Evolutionary conservation across 2,329 filamentous ascomycete species (phyloP), one percentile per base, ranked within the genome.

Genomic region (Rachicladosporium sp.): DNA sequence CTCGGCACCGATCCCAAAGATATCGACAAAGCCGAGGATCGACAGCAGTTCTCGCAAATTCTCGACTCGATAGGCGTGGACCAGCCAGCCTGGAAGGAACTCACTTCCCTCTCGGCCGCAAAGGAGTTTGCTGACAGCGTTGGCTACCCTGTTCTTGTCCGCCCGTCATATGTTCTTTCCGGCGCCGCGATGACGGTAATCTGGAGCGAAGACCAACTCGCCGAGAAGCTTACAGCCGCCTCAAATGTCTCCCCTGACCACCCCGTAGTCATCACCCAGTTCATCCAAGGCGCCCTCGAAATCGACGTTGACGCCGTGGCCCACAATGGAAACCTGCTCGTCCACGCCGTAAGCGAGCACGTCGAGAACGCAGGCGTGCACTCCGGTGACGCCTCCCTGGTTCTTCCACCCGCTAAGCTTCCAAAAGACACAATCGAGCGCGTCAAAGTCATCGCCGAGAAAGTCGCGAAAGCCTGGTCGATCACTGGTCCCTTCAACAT

Each of bases 401-500:
- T 98, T 33, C 78, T 98, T 1, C 91, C 91, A 12, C 91, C 91
- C 4, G 78, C 71, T 46, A 82, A 75, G 59, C 77, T 96, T 15
- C 83, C 93, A 48, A 70, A 81, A 51, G 66, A 65, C 42, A 82
- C 81, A 49, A 82, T 94, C 74, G 76, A 75, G 49, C 85, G 91
- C 45, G 76, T 94, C 57, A 96, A 95, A 77, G 85, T 85, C 52
- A 96, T 98, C 53, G 89, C 91, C 10, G 66, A 88, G 64, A 96
- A 94, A 75, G 88, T 98, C 38, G 91, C 91, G 50, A 83, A 91
- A 66, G 91, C 91, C 35, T 95, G 89, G 86, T 87, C 75, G 57
- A 96, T 96, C 62, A 96, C 87, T 12, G 91, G 91, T 40, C 91
- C 91, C 43, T 98, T 96, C 78, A 98, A 98, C 74, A 96, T 98